A percentile compares a stretch with the other conserved stretches of the same genome.
phyloP scores from a whole-genome alignment of 2,329 filamentous ascomycete genomes.

The Aspergillus caelatus region DNA sequence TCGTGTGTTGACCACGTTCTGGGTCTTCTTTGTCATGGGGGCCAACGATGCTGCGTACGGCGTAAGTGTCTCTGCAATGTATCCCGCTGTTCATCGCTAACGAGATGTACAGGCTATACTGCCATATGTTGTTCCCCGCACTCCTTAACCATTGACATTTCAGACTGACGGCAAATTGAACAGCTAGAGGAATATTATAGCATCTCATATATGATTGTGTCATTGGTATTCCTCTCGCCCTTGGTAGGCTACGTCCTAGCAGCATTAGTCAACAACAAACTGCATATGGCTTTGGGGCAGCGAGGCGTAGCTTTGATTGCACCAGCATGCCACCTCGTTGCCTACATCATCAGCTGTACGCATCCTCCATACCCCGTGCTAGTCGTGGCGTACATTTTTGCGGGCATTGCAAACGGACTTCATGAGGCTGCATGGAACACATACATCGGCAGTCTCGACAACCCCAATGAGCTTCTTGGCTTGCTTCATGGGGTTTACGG shows the following conservation, averaged over 20 bases:
- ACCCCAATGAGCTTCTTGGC: slow-evolving; percentile 70
- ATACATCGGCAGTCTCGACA: not conserved
- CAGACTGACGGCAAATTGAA: not conserved
- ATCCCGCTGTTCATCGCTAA: not conserved
- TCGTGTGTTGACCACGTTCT: slow-evolving; percentile 58
- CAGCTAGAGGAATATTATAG: not conserved
- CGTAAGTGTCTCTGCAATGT: slow-evolving; percentile 40
- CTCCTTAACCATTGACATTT: rapidly evolving
- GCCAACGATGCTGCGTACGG: slow-evolving; percentile 62
- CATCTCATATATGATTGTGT: not conserved
- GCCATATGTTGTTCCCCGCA: not conserved
- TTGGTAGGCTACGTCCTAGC: not conserved
- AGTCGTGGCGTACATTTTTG: not conserved
- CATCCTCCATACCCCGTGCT: not conserved
- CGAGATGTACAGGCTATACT: not conserved
- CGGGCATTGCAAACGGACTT: not conserved
- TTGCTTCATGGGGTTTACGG: slow-evolving; percentile 73
- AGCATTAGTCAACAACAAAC: not conserved
- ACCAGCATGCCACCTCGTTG: not conserved
- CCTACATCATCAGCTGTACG: not conserved
- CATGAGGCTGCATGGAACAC: not conserved
- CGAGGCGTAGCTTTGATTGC: not conserved
- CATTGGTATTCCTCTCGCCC: not conserved
- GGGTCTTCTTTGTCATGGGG: slow-evolving; percentile 60
- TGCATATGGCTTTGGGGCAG: not conserved